Evolutionary conservation across 1,139 yeast genomes (phyloP).

Genomic region (Taphrina deformans): DNA sequence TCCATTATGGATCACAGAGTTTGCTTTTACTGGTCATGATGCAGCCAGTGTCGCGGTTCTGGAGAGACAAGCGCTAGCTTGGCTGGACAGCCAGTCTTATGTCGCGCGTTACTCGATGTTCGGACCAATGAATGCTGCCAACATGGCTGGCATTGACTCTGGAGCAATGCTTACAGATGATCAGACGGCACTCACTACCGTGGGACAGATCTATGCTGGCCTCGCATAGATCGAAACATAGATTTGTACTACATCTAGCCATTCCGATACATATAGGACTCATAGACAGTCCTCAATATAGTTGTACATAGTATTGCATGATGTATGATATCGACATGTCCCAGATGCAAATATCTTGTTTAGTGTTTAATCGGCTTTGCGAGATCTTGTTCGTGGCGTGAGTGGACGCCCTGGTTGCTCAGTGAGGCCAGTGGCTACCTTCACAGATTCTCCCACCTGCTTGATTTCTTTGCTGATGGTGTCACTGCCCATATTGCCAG

Average conservation of each 20-base stretch:
- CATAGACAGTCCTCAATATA: background rate
- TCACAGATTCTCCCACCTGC: background rate
- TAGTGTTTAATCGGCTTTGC: constrained; percentile 6
- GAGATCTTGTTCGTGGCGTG: constrained; percentile 13
- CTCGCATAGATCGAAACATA: too few relatives aligned
- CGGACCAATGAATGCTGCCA: constrained; percentile 30
- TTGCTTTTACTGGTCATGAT: constrained; percentile 23
- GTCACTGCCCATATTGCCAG: constrained; percentile 27
- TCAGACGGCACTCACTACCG: constrained; percentile 1
- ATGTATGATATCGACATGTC: background rate
- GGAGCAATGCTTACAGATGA: constrained; percentile 23
- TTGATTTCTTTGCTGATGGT: background rate
- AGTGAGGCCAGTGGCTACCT: background rate
- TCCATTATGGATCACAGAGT: constrained; percentile 32
- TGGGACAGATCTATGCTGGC: constrained; percentile 25
- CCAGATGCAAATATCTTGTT: background rate
- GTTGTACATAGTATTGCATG: constrained; percentile 2
- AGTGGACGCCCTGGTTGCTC: background rate
- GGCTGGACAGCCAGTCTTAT: constrained; percentile 31
- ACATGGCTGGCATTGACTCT: constrained; percentile 25
- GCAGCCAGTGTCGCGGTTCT: constrained; percentile 2
- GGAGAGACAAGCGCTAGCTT: constrained; percentile 16
- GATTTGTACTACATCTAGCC: background rate
- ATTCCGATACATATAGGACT: background rate
- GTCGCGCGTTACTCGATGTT: constrained; percentile 33